Percentiles rank a stretch among this genome's conserved stretches.
Evolutionary conservation across 2,329 filamentous ascomycete species (phyloP).

Genomic region (Xylaria sp.): DNA sequence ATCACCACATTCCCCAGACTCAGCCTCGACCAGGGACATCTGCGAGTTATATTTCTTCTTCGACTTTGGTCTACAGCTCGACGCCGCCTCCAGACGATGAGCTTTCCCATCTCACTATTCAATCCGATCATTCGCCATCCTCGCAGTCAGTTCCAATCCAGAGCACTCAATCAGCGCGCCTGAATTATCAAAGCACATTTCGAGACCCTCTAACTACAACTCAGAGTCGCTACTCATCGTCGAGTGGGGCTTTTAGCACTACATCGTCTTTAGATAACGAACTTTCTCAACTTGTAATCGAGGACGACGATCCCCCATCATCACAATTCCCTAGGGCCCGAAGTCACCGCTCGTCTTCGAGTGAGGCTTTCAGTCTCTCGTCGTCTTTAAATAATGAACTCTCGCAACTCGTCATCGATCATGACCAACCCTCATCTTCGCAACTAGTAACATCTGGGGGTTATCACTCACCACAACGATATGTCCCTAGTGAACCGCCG

Average conservation of each 20-base stretch:
- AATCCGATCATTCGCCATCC: slow-evolving; percentile 15
- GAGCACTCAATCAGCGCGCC: slow-evolving; percentile 13
- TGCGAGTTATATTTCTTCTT: slow-evolving; percentile 25
- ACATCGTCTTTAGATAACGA: slow-evolving; percentile 18
- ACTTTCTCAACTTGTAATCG: slow-evolving; percentile 11
- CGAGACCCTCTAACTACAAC: slow-evolving; percentile 1
- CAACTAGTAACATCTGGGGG: neutral
- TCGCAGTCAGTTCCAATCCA: slow-evolving; percentile 28
- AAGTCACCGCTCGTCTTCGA: slow-evolving; percentile 19
- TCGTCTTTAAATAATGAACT: slow-evolving; percentile 19
- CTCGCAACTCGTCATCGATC: slow-evolving; percentile 7
- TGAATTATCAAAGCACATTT: slow-evolving; percentile 15
- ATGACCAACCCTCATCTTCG: slow-evolving; percentile 7
- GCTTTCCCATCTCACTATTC: slow-evolving; percentile 12
- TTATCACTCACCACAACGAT: neutral
- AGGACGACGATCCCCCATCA: slow-evolving; percentile 9
- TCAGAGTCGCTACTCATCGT: slow-evolving; percentile 16
- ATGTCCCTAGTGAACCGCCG: neutral
- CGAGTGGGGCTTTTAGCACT: slow-evolving; percentile 17
- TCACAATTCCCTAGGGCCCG: slow-evolving; percentile 5
- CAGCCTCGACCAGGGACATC: slow-evolving; percentile 21
- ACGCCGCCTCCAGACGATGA: slow-evolving; percentile 17
- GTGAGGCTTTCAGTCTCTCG: slow-evolving; percentile 13
- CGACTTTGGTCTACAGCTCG: slow-evolving; percentile 22
- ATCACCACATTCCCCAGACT: slow-evolving; percentile 9